Base-by-base conservation (phyloP, 805 yeast genomes). In the Priceomyces melissophilus region DNA sequence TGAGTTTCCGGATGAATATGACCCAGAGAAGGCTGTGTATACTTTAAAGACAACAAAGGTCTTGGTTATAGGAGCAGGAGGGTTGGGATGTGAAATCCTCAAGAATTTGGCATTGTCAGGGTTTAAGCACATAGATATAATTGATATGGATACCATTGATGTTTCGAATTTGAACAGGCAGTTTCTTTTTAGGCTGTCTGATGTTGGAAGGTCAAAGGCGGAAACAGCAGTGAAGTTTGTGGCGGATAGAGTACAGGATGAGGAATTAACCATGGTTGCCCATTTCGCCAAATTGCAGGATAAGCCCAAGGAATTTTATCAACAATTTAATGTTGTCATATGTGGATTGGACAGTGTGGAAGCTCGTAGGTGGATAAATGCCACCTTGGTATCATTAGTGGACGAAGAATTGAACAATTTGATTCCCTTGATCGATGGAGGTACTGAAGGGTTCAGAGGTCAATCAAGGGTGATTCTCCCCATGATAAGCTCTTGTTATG, bases 381-480 rank as follows among this genome's bases (percentile, higher is more conserved):
- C 74, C 5, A 63, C 78, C 10, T 61, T 91, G 20, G 79, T 86
- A 1, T 70, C 78, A 8, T 53, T 90, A 47, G 88, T 86, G 3
- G 80, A 75, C 36, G 65, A 59, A 0, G 72, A 77, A 2, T 50
- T 57, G 25, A 50, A 54, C 33, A 51, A 54, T 12, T 41, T 69
- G 12, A 59, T 69, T 2, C 75, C 75, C 1, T 43, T 91, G 56
- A 79, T 93, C 11, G 99, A 91, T 58, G 97, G 97, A 3, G 99
- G 97, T 2, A 85, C 96, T 0, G 98, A 91, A 57, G 97, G 97
- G 0, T 84, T 91, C 55, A 76, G 85, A 48, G 99, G 99, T 2
- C 96, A 91, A 54, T 77, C 89, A 10, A 81, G 96, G 53, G 84
- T 88, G 10, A 88, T 91, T 30, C 63, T 89, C 12, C 98, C 99